Evolutionary conservation across 2,329 filamentous ascomycete species (phyloP), one percentile per base, ranked within the genome.

Genomic region (Ceratocystis harringtonii): DNA sequence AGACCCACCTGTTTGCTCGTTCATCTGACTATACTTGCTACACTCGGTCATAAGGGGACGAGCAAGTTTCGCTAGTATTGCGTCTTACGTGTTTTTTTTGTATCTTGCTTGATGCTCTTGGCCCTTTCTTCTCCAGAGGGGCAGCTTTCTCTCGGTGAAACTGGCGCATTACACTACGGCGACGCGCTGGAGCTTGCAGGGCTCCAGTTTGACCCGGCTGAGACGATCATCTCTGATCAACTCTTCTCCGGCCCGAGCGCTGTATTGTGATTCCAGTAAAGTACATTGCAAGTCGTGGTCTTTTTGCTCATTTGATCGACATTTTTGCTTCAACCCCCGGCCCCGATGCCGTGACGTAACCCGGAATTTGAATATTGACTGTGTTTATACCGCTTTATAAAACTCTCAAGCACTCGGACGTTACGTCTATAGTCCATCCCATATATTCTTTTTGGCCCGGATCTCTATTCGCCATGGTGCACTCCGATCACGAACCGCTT

Each of bases 141-240:
- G 55, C 55, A 1, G 17, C 19, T 30, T 30, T 58, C 30, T 52
- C 30, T 58, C n/a, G 55, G 55, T 36, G 43, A 66, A 60, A 64
- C 65, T 66, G 65, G 65, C 50, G 65, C 65, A 50, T 43, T 22
- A 61, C 52, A 55, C 65, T 45, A 36, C 25, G 61, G 50, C 55
- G 50, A 44, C 61, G 65, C 52, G 61, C 65, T 66, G 65, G 65
- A 66, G 65, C 65, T 64, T 32, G 50, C 22, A 61, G 48, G 32
- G 65, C 65, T 66, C 65, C 65, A 66, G 65, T 41, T 25, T 48
- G 22, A 60, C 25, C 45, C 52, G 22, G 45, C 30, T 48, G 30
- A 28, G 12, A 36, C 36, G 36, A 41, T 41, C 12, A 12, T 41
- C 36, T 3, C 55, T 58, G 30, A n/a, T 25, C n/a, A 10, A 32